Evolutionary conservation across 768 basidiomycete genomes (phyloP), one percentile per base, ranked within the genome.

Genomic region (Strobilomyces echinocephalus): DNA sequence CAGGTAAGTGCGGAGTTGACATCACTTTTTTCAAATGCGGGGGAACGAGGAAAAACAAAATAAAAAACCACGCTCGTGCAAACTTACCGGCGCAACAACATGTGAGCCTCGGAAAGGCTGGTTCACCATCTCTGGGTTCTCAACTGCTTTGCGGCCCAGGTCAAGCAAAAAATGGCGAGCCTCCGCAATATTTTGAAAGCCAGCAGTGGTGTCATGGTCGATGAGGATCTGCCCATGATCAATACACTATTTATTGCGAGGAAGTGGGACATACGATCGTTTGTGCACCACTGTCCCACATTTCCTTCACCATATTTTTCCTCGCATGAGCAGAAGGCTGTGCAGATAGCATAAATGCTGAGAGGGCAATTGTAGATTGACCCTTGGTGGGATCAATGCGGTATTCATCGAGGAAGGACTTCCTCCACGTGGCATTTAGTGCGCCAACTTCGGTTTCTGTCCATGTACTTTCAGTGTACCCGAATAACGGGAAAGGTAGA

Each of bases 221-320:
- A 97, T 85, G 41, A 99, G 74, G 49, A 95, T 75, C 90, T 93
- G 59, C 34, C 42, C 55, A 57, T 20, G 34, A 58, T 67, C 33
- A 58, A 47, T 40, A 47, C 28, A 50, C 49, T 52, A 16, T 18
- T 55, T 42, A n/a, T 28, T 48, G 15, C 16, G 14, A 15, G 15
- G 51, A 35, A 26, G 36, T 46, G 39, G 12, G 5, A 46, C 45
- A 53, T 60, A 94, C 90, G 45, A 97, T 83, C 21, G 83, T 80
- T 63, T 88, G 82, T 20, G 93, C 93, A 41, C 91, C 92, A 61
- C 91, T 91, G 43, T 88, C 79, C 94, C 94, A 97, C 78, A 97
- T 88, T 61, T 90, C 83, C 63, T 85, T 83, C 26, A 95, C 76
- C 42, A 92, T 64, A 2, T 76, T 72, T 70, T 83, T 86, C 55